Evolutionary conservation across 495 filamentous ascomycete genomes (phyloP).

Genomic region (Apiosordaria backusii): DNA sequence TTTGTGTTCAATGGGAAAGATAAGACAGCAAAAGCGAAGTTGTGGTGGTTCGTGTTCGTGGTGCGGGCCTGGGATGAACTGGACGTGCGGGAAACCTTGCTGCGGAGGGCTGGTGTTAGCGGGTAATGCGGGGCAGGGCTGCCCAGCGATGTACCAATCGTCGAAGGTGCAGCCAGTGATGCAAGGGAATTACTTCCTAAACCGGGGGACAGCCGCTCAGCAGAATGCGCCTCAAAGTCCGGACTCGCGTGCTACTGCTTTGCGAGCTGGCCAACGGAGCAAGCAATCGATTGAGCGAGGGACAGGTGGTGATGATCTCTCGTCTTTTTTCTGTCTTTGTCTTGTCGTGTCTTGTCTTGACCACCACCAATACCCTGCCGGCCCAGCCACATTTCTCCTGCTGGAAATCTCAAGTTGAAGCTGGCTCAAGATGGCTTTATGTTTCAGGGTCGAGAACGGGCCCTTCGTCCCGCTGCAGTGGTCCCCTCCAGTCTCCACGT

Average conservation of each 20-base stretch:
- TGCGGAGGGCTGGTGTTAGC: background rate
- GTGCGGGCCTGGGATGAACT: background rate
- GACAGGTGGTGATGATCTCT: too few relatives aligned
- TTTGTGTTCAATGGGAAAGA: background rate
- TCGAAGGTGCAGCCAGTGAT: background rate
- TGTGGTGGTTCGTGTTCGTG: background rate
- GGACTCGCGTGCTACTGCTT: background rate
- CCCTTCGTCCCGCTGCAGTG: background rate
- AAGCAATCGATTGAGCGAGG: background rate
- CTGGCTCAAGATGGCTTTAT: constrained; percentile 5
- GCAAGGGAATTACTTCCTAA: constrained; percentile 24
- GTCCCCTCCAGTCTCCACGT: constrained; percentile 6
- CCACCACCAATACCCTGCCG: too few relatives aligned
- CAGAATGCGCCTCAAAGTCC: background rate
- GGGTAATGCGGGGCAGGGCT: constrained; percentile 15
- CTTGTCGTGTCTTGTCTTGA: background rate
- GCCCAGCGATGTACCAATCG: background rate
- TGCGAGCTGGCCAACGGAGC: background rate
- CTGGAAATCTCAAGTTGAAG: background rate
- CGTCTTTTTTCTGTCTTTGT: background rate
- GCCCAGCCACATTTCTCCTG: background rate
- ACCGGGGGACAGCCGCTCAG: background rate
- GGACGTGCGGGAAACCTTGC: constrained; percentile 2
- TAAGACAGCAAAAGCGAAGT: constrained; percentile 1
- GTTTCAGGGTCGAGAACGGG: constrained; percentile 13